Conservation (phyloP, 495 filamentous ascomycete genomes). For the Chaetomium fimeti region DNA sequence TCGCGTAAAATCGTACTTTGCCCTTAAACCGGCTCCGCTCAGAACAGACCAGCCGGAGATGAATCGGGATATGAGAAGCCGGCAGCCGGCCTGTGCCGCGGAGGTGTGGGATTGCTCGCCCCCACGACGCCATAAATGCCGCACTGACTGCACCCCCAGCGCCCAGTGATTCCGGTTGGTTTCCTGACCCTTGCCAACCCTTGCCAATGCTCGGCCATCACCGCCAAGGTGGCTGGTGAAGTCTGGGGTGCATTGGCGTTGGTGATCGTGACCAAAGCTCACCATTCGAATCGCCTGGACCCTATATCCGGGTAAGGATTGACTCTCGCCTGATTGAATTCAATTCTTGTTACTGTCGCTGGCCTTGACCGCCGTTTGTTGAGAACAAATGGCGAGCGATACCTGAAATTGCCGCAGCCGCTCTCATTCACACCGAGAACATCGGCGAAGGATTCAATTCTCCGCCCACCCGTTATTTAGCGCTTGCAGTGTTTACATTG, state of each 20-base stretch:
- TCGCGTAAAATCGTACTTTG: too few relatives aligned
- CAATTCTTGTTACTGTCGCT: not conserved
- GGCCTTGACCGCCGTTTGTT: not conserved
- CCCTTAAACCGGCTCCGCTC: not conserved
- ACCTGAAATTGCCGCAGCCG: too few relatives aligned
- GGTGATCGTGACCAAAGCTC: not conserved
- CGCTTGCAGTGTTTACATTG: too few relatives aligned
- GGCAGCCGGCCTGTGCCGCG: not conserved
- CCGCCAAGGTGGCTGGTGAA: constrained; percentile 8
- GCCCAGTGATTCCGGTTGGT: not conserved
- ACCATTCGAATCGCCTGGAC: not conserved
- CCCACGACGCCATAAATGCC: constrained; percentile 6
- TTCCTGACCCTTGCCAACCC: not conserved
- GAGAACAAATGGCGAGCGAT: too few relatives aligned
- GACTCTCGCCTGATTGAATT: not conserved
- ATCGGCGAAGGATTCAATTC: not conserved
- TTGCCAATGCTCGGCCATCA: not conserved
- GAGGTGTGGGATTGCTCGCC: not conserved
- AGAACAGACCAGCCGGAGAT: not conserved
- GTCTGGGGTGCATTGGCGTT: not conserved
- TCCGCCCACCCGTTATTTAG: too few relatives aligned
- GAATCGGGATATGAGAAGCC: not conserved
- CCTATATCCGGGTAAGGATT: not conserved
- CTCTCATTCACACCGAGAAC: too few relatives aligned
- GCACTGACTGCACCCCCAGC: not conserved